Percentiles rank a stretch among this genome's conserved stretches.
phyloP scores from a whole-genome alignment of 495 filamentous ascomycete species.

The Pseudoneurospora amorphoporcata region DNA sequence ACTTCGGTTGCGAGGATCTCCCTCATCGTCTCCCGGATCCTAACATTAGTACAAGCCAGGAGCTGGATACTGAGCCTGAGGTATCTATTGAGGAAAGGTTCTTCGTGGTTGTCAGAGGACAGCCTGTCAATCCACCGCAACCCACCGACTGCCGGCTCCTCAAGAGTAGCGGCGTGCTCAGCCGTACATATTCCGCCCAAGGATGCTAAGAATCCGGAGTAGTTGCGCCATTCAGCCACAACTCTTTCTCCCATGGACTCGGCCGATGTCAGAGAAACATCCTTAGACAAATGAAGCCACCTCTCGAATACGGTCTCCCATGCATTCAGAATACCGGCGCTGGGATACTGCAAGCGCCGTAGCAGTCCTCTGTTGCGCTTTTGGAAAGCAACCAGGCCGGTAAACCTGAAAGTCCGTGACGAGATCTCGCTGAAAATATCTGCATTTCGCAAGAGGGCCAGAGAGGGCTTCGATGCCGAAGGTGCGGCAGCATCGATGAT shows the following conservation, averaged over 20 bases:
- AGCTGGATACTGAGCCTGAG: slow-evolving; percentile 52
- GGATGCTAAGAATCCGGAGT: slow-evolving; percentile 55
- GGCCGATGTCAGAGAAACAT: slow-evolving; percentile 38
- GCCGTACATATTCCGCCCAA: slow-evolving; percentile 58
- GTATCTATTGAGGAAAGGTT: slow-evolving; percentile 47
- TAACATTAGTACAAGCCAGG: slow-evolving; percentile 49
- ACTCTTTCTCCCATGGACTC: slow-evolving; percentile 42
- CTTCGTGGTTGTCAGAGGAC: slow-evolving; percentile 45
- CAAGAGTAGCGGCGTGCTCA: slow-evolving; percentile 39
- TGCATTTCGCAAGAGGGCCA: slow-evolving; percentile 46
- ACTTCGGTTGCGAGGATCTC: slow-evolving; percentile 53
- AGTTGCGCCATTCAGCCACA: slow-evolving; percentile 55
- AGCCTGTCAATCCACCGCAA: slow-evolving; percentile 53
- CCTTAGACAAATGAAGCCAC: slow-evolving; percentile 50
- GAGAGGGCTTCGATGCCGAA: slow-evolving; percentile 32
- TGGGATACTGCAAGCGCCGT: slow-evolving; percentile 49
- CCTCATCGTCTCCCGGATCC: slow-evolving; percentile 51
- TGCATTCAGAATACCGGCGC: slow-evolving; percentile 48
- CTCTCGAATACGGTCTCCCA: slow-evolving; percentile 54
- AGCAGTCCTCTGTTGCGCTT: slow-evolving; percentile 47
- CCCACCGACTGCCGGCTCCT: slow-evolving; percentile 46
- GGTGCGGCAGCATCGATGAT: slow-evolving; percentile 41
- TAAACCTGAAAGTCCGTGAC: slow-evolving; percentile 51
- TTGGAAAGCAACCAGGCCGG: slow-evolving; percentile 56
- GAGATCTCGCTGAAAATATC: slow-evolving; percentile 52